Evolutionary conservation across 768 basidiomycete species (phyloP).

Genomic region (Mycena albidolilacea): DNA sequence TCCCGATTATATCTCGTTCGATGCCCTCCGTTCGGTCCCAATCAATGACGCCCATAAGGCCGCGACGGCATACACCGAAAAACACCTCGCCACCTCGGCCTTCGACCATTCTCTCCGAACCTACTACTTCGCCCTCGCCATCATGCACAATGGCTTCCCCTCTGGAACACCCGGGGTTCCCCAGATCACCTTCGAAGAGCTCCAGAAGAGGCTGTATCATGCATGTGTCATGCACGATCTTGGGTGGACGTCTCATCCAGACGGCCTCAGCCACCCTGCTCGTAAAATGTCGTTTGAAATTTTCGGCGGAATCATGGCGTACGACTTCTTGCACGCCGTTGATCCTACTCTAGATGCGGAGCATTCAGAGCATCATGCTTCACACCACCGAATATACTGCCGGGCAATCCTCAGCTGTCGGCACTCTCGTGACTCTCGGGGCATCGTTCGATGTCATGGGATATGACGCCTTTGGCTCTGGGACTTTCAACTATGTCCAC

Average conservation of each 20-base stretch:
- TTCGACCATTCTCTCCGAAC: no score
- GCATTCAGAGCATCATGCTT: background rate
- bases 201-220: constrained; percentile 1
- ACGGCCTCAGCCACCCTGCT: background rate
- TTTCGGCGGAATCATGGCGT: background rate
- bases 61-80: background rate
- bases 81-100: no score
- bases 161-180: background rate
- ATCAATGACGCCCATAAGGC: background rate
- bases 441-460: background rate
- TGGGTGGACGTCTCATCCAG: background rate
- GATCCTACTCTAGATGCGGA: no score
- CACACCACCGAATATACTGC: background rate
- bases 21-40: background rate
- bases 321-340: no score
- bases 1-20: background rate
- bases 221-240: background rate
- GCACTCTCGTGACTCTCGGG: background rate
- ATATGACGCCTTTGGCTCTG: background rate
- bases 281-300: background rate
- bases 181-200: constrained; percentile 8
- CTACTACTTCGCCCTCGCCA: no score
- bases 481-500: background rate
- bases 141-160: no score
- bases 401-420: background rate